Evolutionary conservation across 345 rosid species (phyloP).

Genomic region (Geranium rotundifolium): DNA sequence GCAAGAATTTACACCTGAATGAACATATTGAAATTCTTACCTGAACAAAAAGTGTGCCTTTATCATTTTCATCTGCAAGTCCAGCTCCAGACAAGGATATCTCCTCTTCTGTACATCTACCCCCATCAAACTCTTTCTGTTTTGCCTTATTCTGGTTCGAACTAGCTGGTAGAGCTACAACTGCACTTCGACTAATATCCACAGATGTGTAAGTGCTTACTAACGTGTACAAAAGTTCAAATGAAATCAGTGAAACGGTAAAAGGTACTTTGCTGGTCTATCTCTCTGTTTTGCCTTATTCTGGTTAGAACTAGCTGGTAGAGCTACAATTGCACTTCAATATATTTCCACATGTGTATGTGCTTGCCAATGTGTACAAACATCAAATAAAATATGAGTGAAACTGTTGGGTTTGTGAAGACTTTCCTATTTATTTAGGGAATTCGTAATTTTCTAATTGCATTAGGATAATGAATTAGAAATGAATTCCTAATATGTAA

Average conservation of each 20-base stretch:
- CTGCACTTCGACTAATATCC: slow-evolving; percentile 31
- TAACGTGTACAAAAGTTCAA: neutral
- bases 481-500: no score
- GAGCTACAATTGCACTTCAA: slow-evolving; percentile 21
- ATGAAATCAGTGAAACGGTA: no score
- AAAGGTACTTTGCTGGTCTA: no score
- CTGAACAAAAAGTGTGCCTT: slow-evolving; percentile 31
- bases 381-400: no score
- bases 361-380: neutral
- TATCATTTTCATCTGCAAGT: slow-evolving; percentile 47
- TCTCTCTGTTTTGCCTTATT: slow-evolving; percentile 24
- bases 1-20: no score
- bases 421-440: no score
- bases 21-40: slow-evolving; percentile 33
- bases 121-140: slow-evolving; percentile 23
- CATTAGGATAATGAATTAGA: no score
- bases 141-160: slow-evolving; percentile 18
- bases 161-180: slow-evolving; percentile 12
- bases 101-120: slow-evolving; percentile 22
- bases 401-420: no score
- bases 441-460: no score
- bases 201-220: slow-evolving; percentile 1
- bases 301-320: slow-evolving; percentile 11
- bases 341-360: slow-evolving; percentile 18
- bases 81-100: slow-evolving; percentile 26